phyloP scores from a whole-genome alignment of 1,284 basidiomycete genomes.

The Austropuccinia psidii region DNA sequence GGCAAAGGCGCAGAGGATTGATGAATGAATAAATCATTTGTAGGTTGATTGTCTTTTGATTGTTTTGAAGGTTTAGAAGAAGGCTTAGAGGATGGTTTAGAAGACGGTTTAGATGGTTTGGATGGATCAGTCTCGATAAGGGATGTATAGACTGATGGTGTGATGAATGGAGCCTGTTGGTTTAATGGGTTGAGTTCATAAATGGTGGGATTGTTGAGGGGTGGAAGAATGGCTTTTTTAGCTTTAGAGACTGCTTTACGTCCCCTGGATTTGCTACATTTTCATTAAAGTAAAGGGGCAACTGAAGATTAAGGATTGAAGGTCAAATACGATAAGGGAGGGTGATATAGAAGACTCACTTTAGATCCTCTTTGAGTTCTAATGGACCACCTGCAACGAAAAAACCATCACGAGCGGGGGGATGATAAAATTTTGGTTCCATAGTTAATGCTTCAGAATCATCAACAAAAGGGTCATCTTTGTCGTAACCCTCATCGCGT shows the following conservation, averaged over 20 bases:
- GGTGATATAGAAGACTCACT: neutral
- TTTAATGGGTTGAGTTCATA: neutral
- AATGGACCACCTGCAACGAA: constrained; percentile 58
- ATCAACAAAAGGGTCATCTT: constrained; percentile 89
- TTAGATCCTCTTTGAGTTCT: constrained; percentile 39
- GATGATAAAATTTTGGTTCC: constrained; percentile 80
- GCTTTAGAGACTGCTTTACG: constrained; percentile 15
- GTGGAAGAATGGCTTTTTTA: neutral
- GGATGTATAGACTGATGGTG: neutral
- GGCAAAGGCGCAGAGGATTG: neutral
- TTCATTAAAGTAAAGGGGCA: neutral
- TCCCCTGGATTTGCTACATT: constrained; percentile 9
- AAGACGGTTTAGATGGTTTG: neutral
- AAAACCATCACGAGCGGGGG: constrained; percentile 88
- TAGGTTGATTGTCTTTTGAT: neutral
- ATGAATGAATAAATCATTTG: neutral
- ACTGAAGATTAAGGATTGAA: neutral
- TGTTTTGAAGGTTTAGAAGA: neutral
- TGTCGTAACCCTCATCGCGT: constrained; percentile 61
- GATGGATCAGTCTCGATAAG: neutral
- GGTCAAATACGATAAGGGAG: neutral
- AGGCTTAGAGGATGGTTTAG: neutral
- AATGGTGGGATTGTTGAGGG: neutral
- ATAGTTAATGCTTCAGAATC: constrained; percentile 87
- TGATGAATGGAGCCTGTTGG: neutral